Base-by-base conservation (phyloP, 2,329 filamentous ascomycete genomes). In the Colletotrichum magnum region DNA sequence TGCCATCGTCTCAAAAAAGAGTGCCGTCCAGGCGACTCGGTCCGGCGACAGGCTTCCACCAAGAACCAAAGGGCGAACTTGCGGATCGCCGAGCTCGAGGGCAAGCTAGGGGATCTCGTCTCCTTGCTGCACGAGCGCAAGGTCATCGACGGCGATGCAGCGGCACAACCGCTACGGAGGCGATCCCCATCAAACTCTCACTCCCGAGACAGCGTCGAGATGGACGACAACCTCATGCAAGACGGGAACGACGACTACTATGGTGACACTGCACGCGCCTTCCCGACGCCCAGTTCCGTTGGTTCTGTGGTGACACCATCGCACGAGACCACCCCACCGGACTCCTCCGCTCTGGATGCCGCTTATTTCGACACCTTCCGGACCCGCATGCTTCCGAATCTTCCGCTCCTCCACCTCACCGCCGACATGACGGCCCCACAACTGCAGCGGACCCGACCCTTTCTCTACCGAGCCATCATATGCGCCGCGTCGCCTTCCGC, bases 391-490 rank as follows among this genome's bases (percentile, higher is more conserved):
- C 76, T 85, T 4, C 76, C 74, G 1, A 81, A 79, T 58, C 83
- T 86, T 18, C 85, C 86, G 0, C 84, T 85, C 58, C 76, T 86
- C 53, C 75, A 82, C 52, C 71, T 88, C 0, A 76, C 80, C 0
- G 66, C 77, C 0, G 75, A 78, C 16, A 77, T 79, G 58, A 81
- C 79, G 0, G 80, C 83, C 3, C 73, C 77, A 43, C 71, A 77
- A n/a, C 76, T 89, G 1, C 80, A 75, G 2, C 74, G 74, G 9
- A 75, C 81, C 18, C 75, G 79, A 3, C 86, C 88, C 0, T 87
- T 87, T 58, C 72, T 88, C 5, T 88, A 85, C 82, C 73, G 86
- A 9, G 82, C 81, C 43, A 85, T 89, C 54, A 80, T 84, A 73
- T 79, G 84, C 47, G 74, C 86, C 10, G 82, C 84, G 2, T 81